A percentile compares a stretch with the other conserved stretches of the same genome.
Conservation (phyloP, 1,139 yeast genomes). For the Candida sanyaensis region DNA sequence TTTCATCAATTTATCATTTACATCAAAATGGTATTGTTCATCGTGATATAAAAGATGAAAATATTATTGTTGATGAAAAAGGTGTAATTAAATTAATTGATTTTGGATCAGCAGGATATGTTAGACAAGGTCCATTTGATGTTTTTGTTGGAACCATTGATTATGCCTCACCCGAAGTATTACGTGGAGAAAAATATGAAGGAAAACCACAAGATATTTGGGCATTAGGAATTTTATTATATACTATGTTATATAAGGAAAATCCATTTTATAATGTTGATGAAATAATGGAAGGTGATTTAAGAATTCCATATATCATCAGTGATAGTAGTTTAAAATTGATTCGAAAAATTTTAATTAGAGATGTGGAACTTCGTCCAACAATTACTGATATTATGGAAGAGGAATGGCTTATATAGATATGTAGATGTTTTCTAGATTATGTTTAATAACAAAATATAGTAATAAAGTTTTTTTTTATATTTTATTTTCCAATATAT, state of each 20-base stretch:
- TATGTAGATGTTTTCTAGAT: background rate
- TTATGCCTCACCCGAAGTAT: conserved; percentile 95
- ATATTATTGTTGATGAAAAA: conserved; percentile 79
- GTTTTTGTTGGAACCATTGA: conserved; percentile 97
- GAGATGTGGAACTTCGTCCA: conserved; percentile 68
- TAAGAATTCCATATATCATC: conserved; percentile 64
- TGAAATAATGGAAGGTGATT: conserved; percentile 88
- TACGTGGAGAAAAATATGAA: conserved; percentile 82
- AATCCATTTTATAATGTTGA: conserved; percentile 95
- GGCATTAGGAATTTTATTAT: conserved; percentile 90
- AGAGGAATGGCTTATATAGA: conserved; percentile 62
- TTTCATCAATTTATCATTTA: conserved; percentile 73
- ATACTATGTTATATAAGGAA: conserved; percentile 89
- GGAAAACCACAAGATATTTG: conserved; percentile 96
- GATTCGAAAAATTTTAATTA: conserved; percentile 62
- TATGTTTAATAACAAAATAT: background rate
- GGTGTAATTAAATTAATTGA: conserved; percentile 85
- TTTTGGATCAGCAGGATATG: conserved; percentile 93
- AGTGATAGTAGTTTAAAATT: conserved; percentile 61
- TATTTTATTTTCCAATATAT: too few species aligned
- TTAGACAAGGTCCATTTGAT: conserved; percentile 90
- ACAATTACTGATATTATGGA: conserved; percentile 67
- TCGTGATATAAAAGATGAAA: conserved; percentile 94
- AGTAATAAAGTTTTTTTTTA: too few species aligned
- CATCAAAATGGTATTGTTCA: conserved; percentile 89